Evolutionary conservation across 306 rosid genomes (phyloP), one percentile per base, ranked within the genome.

Genomic region (Adenanthera pavonina): DNA sequence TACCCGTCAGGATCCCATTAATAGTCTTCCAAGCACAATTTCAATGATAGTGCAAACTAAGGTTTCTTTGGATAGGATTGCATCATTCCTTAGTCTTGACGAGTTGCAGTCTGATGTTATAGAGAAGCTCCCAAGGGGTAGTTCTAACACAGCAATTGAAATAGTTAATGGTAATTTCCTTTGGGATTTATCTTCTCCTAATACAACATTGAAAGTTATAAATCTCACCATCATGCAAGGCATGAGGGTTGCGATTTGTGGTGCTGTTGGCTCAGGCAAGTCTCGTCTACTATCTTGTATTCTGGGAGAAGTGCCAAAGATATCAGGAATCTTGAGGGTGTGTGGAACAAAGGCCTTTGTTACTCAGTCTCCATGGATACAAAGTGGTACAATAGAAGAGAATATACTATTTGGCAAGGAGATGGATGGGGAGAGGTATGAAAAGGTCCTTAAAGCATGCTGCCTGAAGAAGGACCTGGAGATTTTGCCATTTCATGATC

Each of bases 281-380:
- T 92, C 97, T 43, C 91, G 91, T 84, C 85, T 94, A 74, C 90
- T 94, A 75, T 94, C 97, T 20, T 88, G 92, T 76, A 87, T 91
- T 46, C 53, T 94, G 33, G 98, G 95, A 84, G 98, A 94, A 86
- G 89, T 94, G 33, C 94, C 97, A 15, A 92, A 87, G 89, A 72
- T 87, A 75, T 88, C 92, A 4, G 97, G 98, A 53, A 54, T 54
- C 11, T 41, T 92, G 54, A 90, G 73, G 80, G 86, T 94, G 74
- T 94, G 98, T 75, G 97, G 98, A 51, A 82, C 92, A 33, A 92
- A 89, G 91, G 97, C 97, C 70, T 94, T 89, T 51, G 97, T 91
- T 61, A 82, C 98, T 85, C 98, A 94, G 82, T 94, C 97, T 10
- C 92, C 98, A 34, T 94, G 98, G 97, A 91, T 94, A 85, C 98